phyloP scores from a whole-genome alignment of 805 yeast species.

The Starmerella vaccinii region DNA sequence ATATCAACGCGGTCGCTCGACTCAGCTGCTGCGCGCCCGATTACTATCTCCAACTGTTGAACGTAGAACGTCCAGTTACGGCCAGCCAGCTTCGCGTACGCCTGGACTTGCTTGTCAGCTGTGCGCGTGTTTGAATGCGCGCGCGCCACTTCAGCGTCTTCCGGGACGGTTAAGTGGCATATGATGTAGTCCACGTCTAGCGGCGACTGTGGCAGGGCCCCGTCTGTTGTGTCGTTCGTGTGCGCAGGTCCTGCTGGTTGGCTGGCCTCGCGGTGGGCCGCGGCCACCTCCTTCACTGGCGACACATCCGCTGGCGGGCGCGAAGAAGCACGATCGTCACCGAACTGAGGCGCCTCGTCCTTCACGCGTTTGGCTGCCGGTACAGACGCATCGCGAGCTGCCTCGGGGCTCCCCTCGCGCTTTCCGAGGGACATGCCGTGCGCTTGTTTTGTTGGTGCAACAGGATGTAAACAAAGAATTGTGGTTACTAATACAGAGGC shows the following conservation, averaged over 20 bases:
- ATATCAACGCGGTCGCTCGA: slow-evolving; percentile 44
- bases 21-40: slow-evolving; percentile 70
- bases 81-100: slow-evolving; percentile 94
- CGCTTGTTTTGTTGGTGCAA: slow-evolving; percentile 14
- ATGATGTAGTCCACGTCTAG: slow-evolving; percentile 39
- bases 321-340: not conserved
- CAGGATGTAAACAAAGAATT: slow-evolving; percentile 18
- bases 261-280: not conserved
- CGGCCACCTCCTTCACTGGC: not conserved
- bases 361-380: slow-evolving; percentile 7
- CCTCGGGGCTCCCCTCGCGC: slow-evolving; percentile 13
- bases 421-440: slow-evolving; percentile 20
- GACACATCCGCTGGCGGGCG: not conserved
- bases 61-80: slow-evolving; percentile 89
- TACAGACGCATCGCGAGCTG: not conserved
- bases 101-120: slow-evolving; percentile 70
- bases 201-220: not conserved
- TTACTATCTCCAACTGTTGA: slow-evolving; percentile 57
- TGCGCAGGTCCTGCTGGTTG: not conserved
- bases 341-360: not conserved
- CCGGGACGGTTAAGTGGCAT: slow-evolving; percentile 54
- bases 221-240: not conserved
- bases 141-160: slow-evolving; percentile 61
- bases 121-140: slow-evolving; percentile 66
- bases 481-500: slow-evolving; percentile 15